Evolutionary conservation across 2,329 filamentous ascomycete genomes (phyloP).

Genomic region (Lachnellula arida): DNA sequence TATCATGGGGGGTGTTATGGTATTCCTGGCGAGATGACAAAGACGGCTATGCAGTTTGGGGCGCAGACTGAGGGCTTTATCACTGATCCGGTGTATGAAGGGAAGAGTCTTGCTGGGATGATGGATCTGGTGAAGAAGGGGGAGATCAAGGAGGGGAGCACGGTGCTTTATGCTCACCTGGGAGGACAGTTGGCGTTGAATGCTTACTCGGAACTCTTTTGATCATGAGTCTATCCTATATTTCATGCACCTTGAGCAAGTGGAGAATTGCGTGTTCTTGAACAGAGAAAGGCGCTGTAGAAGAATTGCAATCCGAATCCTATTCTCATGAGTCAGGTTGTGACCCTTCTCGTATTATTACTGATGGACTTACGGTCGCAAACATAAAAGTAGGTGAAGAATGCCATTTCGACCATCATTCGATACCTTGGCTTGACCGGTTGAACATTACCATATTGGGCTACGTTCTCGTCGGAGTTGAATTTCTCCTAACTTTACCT

Average conservation of each 20-base stretch:
- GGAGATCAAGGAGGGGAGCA: constrained; percentile 53
- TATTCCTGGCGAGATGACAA: constrained; percentile 59
- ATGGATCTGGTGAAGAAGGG: constrained; percentile 61
- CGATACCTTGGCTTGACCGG: too few relatives aligned
- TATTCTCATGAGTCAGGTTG: too few relatives aligned
- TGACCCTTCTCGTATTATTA: too few relatives aligned
- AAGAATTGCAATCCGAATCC: too few relatives aligned
- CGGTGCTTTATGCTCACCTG: constrained; percentile 66
- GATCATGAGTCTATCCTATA: background rate
- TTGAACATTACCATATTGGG: too few relatives aligned
- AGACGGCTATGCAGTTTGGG: constrained; percentile 64
- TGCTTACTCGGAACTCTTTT: constrained; percentile 45
- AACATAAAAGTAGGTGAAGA: too few relatives aligned
- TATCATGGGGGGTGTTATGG: constrained; percentile 68
- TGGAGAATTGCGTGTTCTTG: too few relatives aligned
- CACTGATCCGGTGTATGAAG: constrained; percentile 72
- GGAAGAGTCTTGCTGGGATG: constrained; percentile 70
- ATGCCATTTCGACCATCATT: too few relatives aligned
- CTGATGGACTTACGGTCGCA: too few relatives aligned
- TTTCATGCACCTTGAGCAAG: background rate
- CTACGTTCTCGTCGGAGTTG: too few relatives aligned
- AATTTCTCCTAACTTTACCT: too few relatives aligned
- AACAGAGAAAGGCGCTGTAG: too few relatives aligned
- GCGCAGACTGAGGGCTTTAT: constrained; percentile 67
- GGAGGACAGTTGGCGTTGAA: constrained; percentile 67